Base-by-base conservation (phyloP, 306 rosid genomes). In the Trifolium subterraneum region DNA sequence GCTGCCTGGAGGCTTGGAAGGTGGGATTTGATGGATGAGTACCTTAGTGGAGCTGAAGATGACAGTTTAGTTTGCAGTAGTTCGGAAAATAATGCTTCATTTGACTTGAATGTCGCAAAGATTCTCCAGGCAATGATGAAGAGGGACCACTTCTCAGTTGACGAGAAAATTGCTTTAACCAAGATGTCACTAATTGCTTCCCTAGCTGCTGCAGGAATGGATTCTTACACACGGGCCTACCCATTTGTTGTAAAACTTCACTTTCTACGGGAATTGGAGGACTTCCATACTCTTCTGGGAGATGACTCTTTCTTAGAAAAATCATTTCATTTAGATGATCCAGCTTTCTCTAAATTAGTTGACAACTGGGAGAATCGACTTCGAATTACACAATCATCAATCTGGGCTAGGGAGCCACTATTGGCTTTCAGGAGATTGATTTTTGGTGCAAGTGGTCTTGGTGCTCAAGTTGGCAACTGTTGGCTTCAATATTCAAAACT, bases 21-120 rank as follows among this genome's bases (percentile, higher is more conserved):
- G 93, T 94, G 97, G 98, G 98, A 91, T 76, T 87, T 94, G 85
- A 94, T 94, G 98, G 91, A 87, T 82, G 98, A 94, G 84, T 94
- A 91, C 89, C 92, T 94, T 33, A 78, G 82, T 67, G 97, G 94
- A 83, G 97, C 98, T 67, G 91, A 90, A 71, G 90, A 87, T 82
- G 95, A 88, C 25, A 90, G 98, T 70, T 83, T 90, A 73, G 85
- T 91, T 70, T 92, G 96, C 86, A 87, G 93, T 84, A 83, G 86
- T 79, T 90, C 92, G 23, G 98, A 91, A 86, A 90, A 87, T 81
- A 90, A 94, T 87, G 97, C 98, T 66, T 87, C 89, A 59, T 94
- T 94, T 86, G 98, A 94, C 84, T 67, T 87, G 90, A 93, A 90
- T 79, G 98, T 92, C 60, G 97, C 96, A 42, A 87, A 84, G 84